phyloP scores from a whole-genome alignment of 345 rosid species.

The Eucalyptus cloeziana region DNA sequence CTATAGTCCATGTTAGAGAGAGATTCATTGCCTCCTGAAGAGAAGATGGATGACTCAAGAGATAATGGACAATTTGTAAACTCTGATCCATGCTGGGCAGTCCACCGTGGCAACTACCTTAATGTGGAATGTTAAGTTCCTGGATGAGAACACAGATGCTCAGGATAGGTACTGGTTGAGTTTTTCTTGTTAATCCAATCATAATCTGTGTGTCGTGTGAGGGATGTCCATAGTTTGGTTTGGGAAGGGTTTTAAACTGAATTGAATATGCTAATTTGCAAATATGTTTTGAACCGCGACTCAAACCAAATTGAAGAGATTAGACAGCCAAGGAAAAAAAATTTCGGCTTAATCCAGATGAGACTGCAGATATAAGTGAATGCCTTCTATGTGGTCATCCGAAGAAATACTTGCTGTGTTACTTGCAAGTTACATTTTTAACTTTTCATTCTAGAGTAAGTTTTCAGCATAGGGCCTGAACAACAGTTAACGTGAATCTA shows the following conservation, averaged over 20 bases:
- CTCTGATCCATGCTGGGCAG: constrained; percentile 45
- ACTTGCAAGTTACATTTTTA: neutral
- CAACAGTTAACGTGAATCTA: neutral
- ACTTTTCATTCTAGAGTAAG: neutral
- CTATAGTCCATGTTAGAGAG: constrained; percentile 29
- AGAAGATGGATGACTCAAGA: constrained; percentile 35
- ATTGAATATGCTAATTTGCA: neutral
- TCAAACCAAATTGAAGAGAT: neutral
- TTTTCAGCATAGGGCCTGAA: neutral
- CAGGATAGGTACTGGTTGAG: constrained; percentile 37
- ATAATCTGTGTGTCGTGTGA: neutral
- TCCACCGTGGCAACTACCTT: constrained; percentile 45
- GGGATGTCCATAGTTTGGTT: neutral
- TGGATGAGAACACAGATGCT: constrained; percentile 24
- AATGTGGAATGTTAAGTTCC: constrained; percentile 53
- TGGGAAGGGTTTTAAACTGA: constrained; percentile 1
- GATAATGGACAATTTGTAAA: constrained; percentile 37
- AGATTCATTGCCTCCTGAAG: constrained; percentile 21
- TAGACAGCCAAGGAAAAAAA: neutral
- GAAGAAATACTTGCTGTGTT: neutral
- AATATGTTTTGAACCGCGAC: neutral
- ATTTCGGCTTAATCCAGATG: neutral
- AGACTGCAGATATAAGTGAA: neutral
- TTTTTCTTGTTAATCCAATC: neutral
- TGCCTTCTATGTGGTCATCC: neutral